These are phyloP conservation scores for Vigna trinervia DNA, from an alignment of 306 rosid species.

Conservation along the genomic window DNA sequence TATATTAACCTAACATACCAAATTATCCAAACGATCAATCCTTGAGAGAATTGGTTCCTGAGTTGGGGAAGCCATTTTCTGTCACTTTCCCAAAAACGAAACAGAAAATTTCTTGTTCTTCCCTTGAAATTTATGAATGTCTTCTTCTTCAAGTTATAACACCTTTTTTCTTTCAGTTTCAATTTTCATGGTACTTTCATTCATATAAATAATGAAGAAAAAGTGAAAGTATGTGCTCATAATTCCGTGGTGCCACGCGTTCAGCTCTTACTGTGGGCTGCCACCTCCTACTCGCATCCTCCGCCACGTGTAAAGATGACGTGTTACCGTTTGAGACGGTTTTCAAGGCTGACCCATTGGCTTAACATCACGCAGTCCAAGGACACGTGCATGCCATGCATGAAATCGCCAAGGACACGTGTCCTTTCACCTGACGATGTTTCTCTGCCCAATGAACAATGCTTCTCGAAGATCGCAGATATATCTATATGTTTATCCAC, in stretches of 20 bases:
- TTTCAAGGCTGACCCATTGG: too few relatives aligned
- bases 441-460: neutral
- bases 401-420: neutral
- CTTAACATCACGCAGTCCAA: too few relatives aligned
- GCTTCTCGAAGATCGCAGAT: too few relatives aligned
- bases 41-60: conserved; percentile 77
- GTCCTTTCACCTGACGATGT: neutral
- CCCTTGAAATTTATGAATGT: neutral
- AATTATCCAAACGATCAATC: conserved; percentile 70
- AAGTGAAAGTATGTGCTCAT: neutral
- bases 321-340: neutral
- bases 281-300: neutral
- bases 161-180: conserved; percentile 10
- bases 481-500: too few relatives aligned
- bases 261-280: conserved; percentile 15
- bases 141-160: neutral
- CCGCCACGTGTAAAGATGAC: conserved; percentile 48
- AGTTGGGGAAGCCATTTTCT: conserved; percentile 37
- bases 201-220: conserved; percentile 12
- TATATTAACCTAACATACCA: conserved; percentile 48
- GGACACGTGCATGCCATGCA: too few relatives aligned
- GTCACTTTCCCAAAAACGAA: conserved; percentile 37
- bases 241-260: conserved; percentile 39
- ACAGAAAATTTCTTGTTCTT: too few relatives aligned
- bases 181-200: neutral